Conservation (phyloP, 1,284 basidiomycete genomes). For the Xerocomus amazonicus region DNA sequence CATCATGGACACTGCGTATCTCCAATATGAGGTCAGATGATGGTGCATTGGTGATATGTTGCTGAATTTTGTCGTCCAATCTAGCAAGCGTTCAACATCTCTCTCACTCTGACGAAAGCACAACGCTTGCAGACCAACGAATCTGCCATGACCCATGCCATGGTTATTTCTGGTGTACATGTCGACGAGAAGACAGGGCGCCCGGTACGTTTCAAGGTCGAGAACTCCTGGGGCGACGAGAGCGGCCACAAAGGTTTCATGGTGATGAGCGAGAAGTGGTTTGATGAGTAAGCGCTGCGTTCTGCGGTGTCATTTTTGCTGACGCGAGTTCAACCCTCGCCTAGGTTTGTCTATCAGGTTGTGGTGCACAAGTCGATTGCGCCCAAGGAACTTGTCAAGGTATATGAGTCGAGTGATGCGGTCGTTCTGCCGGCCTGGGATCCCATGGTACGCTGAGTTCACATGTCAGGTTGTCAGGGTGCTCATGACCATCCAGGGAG, state of each 20-base stretch:
- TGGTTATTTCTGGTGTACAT: slow-evolving; percentile 93
- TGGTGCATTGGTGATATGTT: neutral
- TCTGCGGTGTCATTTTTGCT: neutral
- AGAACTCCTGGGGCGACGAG: slow-evolving; percentile 91
- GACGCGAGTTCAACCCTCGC: neutral
- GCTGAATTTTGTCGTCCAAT: slow-evolving; percentile 1
- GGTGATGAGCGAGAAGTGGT: slow-evolving; percentile 91
- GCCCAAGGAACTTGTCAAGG: slow-evolving; percentile 73
- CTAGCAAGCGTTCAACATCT: slow-evolving; percentile 57
- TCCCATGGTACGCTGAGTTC: slow-evolving; percentile 66
- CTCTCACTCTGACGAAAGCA: slow-evolving; percentile 71
- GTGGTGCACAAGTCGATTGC: slow-evolving; percentile 81
- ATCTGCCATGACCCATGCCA: slow-evolving; percentile 88
- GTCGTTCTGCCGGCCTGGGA: slow-evolving; percentile 82
- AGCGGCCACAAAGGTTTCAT: slow-evolving; percentile 86
- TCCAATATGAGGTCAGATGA: slow-evolving; percentile 68
- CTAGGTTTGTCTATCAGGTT: slow-evolving; percentile 81
- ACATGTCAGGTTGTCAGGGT: neutral
- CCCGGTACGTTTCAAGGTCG: slow-evolving; percentile 87
- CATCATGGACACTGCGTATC: slow-evolving; percentile 85
- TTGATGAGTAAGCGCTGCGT: slow-evolving; percentile 67
- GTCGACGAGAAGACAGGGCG: slow-evolving; percentile 67
- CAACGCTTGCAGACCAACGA: slow-evolving; percentile 82
- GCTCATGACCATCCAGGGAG: slow-evolving; percentile 26
- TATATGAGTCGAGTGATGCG: slow-evolving; percentile 68